A percentile compares a stretch with the other conserved stretches of the same genome.
Conservation (phyloP, 2,329 filamentous ascomycete species). For the Chrysoporthe cubensis region DNA sequence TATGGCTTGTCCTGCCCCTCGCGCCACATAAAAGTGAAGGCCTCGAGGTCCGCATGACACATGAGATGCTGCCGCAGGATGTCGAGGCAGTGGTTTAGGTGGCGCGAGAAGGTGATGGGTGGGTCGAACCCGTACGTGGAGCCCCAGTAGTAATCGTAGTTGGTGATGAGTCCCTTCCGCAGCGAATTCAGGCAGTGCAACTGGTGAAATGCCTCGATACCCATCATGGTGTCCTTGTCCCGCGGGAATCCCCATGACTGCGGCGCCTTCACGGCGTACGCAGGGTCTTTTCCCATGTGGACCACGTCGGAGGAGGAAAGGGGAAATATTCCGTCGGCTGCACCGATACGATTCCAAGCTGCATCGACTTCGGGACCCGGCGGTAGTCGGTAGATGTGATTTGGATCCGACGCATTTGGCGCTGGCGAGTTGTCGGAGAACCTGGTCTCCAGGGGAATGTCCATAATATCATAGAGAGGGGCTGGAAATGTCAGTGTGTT, state of each 20-base stretch:
- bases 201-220: slow-evolving; percentile 24
- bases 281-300: slow-evolving; percentile 8
- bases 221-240: slow-evolving; percentile 8
- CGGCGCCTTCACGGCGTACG: slow-evolving; percentile 3
- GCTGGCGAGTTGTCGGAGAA: slow-evolving; percentile 4
- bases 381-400: slow-evolving; percentile 8
- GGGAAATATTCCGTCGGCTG: slow-evolving; percentile 8
- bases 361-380: slow-evolving; percentile 11
- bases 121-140: slow-evolving; percentile 14
- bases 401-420: slow-evolving; percentile 3
- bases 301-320: not conserved
- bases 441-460: not conserved
- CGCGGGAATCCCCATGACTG: not conserved
- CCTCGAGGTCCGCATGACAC: slow-evolving; percentile 17
- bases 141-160: slow-evolving; percentile 17
- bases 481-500: not conserved
- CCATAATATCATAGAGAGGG: slow-evolving; percentile 5
- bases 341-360: slow-evolving; percentile 4
- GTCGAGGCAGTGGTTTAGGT: slow-evolving; percentile 19
- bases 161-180: slow-evolving; percentile 16
- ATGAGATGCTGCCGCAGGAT: slow-evolving; percentile 20
- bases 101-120: slow-evolving; percentile 15
- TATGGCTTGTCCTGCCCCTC: slow-evolving; percentile 18
- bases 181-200: slow-evolving; percentile 22
- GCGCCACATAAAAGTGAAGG: slow-evolving; percentile 16